These are phyloP conservation scores for Straminergon stramineum DNA, from an alignment of 225 moss, liverwort and hornwort genomes.

Conservation along the genomic window DNA sequence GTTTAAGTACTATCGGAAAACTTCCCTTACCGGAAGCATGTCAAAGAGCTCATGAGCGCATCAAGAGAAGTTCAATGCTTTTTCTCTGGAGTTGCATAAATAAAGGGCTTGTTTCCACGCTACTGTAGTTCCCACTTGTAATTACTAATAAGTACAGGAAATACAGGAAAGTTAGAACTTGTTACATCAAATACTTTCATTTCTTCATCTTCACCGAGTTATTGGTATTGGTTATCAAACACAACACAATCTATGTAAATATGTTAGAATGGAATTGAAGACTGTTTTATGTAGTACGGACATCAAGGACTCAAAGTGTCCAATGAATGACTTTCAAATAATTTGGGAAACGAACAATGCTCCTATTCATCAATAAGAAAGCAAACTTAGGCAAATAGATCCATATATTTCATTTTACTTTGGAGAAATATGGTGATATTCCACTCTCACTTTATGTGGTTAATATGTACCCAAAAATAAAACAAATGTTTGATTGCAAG, in stretches of 20 bases:
- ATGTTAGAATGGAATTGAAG: neutral
- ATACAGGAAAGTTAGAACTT: neutral
- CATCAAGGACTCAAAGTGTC: fast-evolving
- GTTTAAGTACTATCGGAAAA: neutral
- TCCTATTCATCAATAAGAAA: neutral
- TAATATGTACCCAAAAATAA: no score
- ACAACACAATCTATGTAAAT: neutral
- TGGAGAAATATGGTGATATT: neutral
- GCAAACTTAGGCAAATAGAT: neutral
- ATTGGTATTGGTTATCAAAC: neutral
- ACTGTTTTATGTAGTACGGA: neutral
- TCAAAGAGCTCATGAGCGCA: neutral
- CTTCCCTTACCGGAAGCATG: neutral
- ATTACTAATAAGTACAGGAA: neutral
- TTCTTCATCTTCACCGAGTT: neutral
- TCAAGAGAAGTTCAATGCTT: neutral
- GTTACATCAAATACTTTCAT: neutral
- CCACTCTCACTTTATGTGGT: no score
- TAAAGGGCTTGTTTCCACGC: neutral
- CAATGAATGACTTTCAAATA: neutral
- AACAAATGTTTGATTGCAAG: neutral
- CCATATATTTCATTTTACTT: neutral
- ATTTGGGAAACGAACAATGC: neutral
- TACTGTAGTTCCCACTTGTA: neutral
- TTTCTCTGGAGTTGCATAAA: neutral